Percentiles rank a stretch among this genome's conserved stretches.
Conservation (phyloP, 2,329 filamentous ascomycete species). For the Colletotrichum ledebouriae region DNA sequence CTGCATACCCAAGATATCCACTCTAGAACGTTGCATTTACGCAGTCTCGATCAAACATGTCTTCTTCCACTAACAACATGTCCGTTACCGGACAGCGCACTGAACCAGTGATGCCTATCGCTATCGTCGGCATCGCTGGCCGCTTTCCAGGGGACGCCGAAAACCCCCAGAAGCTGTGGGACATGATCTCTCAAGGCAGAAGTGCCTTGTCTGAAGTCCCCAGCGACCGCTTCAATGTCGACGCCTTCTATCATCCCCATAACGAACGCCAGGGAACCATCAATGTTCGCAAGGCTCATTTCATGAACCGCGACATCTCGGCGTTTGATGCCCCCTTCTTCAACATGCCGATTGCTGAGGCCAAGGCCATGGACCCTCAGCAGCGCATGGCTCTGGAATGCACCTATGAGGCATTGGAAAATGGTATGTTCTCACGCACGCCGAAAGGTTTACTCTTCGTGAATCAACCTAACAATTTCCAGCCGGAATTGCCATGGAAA, state of each 20-base stretch:
- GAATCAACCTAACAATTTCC: constrained; percentile 5
- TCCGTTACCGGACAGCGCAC: background rate
- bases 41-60: constrained; percentile 6
- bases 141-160: constrained; percentile 43
- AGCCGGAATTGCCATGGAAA: constrained; percentile 48
- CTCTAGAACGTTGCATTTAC: background rate
- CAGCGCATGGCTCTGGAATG: constrained; percentile 51
- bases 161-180: constrained; percentile 44
- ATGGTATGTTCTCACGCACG: background rate
- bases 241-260: constrained; percentile 19
- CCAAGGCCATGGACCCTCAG: constrained; percentile 51
- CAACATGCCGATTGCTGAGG: constrained; percentile 47
- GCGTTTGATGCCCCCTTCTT: constrained; percentile 49
- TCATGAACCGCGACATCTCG: constrained; percentile 42
- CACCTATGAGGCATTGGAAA: constrained; percentile 52
- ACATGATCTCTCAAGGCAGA: constrained; percentile 38
- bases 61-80: background rate
- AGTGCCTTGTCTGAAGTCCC: background rate
- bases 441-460: background rate
- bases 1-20: background rate
- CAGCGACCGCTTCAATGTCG: background rate
- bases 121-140: constrained; percentile 44
- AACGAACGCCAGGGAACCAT: constrained; percentile 38
- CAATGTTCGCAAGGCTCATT: constrained; percentile 44
- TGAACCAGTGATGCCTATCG: constrained; percentile 37